Evolutionary conservation across 1,284 basidiomycete genomes (phyloP), one percentile per base, ranked within the genome.

Genomic region (Pseudozyma thailandica): DNA sequence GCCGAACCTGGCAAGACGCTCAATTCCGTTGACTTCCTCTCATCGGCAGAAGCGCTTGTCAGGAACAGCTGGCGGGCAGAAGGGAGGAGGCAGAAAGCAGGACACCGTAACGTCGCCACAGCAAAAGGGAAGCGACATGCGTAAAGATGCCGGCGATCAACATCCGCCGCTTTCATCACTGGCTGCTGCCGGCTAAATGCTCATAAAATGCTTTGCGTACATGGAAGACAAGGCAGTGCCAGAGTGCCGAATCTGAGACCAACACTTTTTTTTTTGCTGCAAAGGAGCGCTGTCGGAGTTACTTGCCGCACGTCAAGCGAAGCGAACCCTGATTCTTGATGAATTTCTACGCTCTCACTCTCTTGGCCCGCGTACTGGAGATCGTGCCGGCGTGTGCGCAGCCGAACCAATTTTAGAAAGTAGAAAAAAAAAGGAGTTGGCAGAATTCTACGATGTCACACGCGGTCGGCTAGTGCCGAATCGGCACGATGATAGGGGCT

Each of bases 211-310:
- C n/a, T n/a, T n/a, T n/a, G n/a, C n/a, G n/a, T n/a, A n/a, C n/a
- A n/a, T n/a, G n/a, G n/a, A n/a, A n/a, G n/a, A n/a, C n/a, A n/a
- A n/a, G n/a, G n/a, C n/a, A n/a, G n/a, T n/a, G n/a, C n/a, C n/a
- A 35, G 20, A 41, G 39, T 15, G 39, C 39, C 21, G 21, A 41
- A 21, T 21, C 21, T 48, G 46, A 49, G 47, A 49, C 47, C 47
- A 49, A 49, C 44, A 38, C 43, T 38, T 48, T 43, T n/a, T 3
- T 6, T 43, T 31, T 47, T 47, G 28, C 20, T 35, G 45, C 45
- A 35, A 21, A 21, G 39, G 18, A 16, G 21, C 18, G 50, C 23
- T 48, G 41, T 60, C 50, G 58, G 46, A 60, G 58, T 53, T 60
- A 47, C 54, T 45, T 31, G 31, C 26, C 37, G 23, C 20, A 41